Evolutionary conservation across 441 rosid species (phyloP), one percentile per base, ranked within the genome.

Genomic region (Daphne laureola): DNA sequence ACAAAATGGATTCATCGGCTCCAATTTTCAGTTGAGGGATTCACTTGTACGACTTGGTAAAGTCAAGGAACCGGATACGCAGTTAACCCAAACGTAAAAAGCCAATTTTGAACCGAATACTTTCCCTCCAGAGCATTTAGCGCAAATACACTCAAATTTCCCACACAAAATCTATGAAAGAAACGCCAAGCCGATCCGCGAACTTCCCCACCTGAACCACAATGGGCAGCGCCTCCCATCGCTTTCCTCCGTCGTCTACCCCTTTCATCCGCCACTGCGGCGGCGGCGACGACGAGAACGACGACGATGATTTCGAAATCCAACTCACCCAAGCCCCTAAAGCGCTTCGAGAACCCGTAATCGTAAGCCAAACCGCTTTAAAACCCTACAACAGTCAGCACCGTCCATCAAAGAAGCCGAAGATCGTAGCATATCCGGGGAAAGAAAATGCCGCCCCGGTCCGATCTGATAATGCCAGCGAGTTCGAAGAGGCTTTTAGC

Each of bases 221-320:
- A 5, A 31, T 31, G 38, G 9, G 9, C 38, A 31, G 9, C 38
- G 38, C 38, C 38, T 31, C 8, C 38, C 8, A 31, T 2, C 15
- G 9, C 31, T 17, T 11, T 53, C 56, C 4, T 14, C 41, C 45
- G 17, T 51, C 46, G 17, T 58, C 27, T 23, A 49, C 17, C 50
- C 54, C 12, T 36, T 47, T 13, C 38, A 7, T 31, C 38, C 38
- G 38, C 38, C 38, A 31, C 11, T 31, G 38, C 38, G 38, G 38
- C 11, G 38, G 8, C 38, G 38, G 38, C 63, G 12, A 7, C 51
- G 44, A 11, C 21, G 55, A 11, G 35, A 75, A 75, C 49, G 82
- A 69, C 25, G 90, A 87, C 62, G 90, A 82, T 12, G 81, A 80
- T 55, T 89, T 83, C 67, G 80, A 78, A 55, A 48, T 73, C 71